These are phyloP conservation scores for Ascochyta lentis DNA, from an alignment of 2,329 filamentous ascomycete genomes.

Conservation along the genomic window DNA sequence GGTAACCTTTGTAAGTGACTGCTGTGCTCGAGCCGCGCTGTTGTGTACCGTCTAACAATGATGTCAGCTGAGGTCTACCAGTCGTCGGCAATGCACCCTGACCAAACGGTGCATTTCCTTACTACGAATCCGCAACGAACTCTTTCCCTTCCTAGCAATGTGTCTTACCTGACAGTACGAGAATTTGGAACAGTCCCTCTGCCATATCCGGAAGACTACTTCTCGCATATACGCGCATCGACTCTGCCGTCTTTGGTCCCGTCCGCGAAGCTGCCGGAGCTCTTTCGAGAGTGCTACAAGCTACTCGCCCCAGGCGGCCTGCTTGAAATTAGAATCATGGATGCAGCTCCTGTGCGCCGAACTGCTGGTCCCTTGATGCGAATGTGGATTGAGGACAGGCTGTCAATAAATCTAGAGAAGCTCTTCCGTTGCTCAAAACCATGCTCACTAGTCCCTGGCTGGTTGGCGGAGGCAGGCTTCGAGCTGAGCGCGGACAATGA, in stretches of 20 bases:
- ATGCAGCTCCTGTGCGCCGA: slow-evolving; percentile 64
- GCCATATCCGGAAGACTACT: slow-evolving; percentile 50
- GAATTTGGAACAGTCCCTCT: slow-evolving; percentile 56
- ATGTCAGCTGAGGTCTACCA: slow-evolving; percentile 53
- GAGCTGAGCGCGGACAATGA: slow-evolving; percentile 33
- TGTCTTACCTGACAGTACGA: slow-evolving; percentile 38
- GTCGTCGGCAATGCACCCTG: slow-evolving; percentile 51
- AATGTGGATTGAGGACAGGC: slow-evolving; percentile 67
- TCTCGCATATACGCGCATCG: slow-evolving; percentile 52
- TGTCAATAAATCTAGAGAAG: slow-evolving; percentile 65
- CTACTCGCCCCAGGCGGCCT: slow-evolving; percentile 63
- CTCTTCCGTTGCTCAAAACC: slow-evolving; percentile 67
- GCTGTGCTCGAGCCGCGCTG: slow-evolving; percentile 23
- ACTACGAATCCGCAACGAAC: slow-evolving; percentile 42
- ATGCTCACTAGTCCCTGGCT: slow-evolving; percentile 63
- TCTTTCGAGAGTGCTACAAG: slow-evolving; percentile 64
- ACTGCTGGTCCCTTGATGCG: slow-evolving; percentile 65
- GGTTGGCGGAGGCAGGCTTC: slow-evolving; percentile 64
- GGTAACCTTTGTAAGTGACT: slow-evolving; percentile 48
- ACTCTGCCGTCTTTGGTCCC: slow-evolving; percentile 64
- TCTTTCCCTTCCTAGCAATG: slow-evolving; percentile 44
- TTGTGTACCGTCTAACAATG: slow-evolving; percentile 38
- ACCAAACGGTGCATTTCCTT: slow-evolving; percentile 47
- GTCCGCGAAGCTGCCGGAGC: slow-evolving; percentile 61
- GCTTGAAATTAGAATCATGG: slow-evolving; percentile 67